These are phyloP conservation scores for Sugiyamaella floridensis DNA, from an alignment of 805 yeast genomes.

Conservation along the genomic window DNA sequence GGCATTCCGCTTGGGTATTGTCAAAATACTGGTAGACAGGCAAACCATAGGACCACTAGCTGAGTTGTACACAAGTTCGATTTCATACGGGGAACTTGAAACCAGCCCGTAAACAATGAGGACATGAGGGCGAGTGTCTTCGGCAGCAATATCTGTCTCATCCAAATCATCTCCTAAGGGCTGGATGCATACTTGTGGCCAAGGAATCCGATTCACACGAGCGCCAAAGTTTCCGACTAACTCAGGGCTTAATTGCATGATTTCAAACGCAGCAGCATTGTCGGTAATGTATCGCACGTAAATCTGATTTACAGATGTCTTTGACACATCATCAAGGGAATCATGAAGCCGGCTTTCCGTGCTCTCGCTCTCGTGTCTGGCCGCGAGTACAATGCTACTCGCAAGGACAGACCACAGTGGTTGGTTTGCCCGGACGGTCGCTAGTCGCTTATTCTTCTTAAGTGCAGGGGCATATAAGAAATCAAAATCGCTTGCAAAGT, in stretches of 20 bases:
- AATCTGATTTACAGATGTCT: not conserved
- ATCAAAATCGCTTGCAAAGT: slow-evolving; percentile 14
- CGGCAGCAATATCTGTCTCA: slow-evolving; percentile 21
- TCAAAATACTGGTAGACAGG: slow-evolving; percentile 8
- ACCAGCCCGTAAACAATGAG: slow-evolving; percentile 60
- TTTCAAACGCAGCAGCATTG: slow-evolving; percentile 29
- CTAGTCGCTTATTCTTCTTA: slow-evolving; percentile 25
- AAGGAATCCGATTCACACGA: slow-evolving; percentile 55
- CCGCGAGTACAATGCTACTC: slow-evolving; percentile 29
- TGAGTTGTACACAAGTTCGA: slow-evolving; percentile 36
- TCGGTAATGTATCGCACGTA: slow-evolving; percentile 27
- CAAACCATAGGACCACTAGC: not conserved
- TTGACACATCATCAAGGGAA: slow-evolving; percentile 2
- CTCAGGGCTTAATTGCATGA: slow-evolving; percentile 16
- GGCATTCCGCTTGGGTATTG: slow-evolving; percentile 2
- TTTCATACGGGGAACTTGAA: slow-evolving; percentile 57
- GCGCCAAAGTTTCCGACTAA: slow-evolving; percentile 31
- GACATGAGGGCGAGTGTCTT: slow-evolving; percentile 28
- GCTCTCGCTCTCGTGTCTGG: slow-evolving; percentile 24
- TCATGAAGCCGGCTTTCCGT: not conserved
- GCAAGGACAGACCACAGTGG: slow-evolving; percentile 33
- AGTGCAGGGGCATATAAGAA: slow-evolving; percentile 19
- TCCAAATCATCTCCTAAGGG: slow-evolving; percentile 11
- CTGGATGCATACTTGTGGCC: slow-evolving; percentile 57
- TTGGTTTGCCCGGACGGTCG: slow-evolving; percentile 24